Conservation (phyloP, 2,329 filamentous ascomycete genomes). For the Apiospora kogelbergensis region DNA sequence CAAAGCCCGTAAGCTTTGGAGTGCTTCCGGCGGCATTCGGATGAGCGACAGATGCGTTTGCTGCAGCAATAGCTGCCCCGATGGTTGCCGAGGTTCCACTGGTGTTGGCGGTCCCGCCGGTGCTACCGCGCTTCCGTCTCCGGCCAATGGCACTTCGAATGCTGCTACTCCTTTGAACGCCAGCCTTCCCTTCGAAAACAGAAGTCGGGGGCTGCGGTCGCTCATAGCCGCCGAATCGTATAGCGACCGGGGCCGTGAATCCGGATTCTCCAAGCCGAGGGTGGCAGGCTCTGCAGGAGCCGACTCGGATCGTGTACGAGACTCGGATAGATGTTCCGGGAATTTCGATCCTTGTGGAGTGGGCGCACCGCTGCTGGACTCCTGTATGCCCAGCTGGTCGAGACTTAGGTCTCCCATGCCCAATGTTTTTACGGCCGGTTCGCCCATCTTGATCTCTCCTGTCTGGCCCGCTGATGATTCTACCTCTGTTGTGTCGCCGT, state of each 20-base stretch:
- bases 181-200: slow-evolving; percentile 61
- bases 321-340: slow-evolving; percentile 44
- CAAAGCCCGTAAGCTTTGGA: slow-evolving; percentile 88
- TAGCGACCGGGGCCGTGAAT: slow-evolving; percentile 47
- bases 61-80: slow-evolving; percentile 70
- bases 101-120: slow-evolving; percentile 60
- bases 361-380: slow-evolving; percentile 52
- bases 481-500: slow-evolving; percentile 41
- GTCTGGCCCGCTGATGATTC: slow-evolving; percentile 42
- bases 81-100: slow-evolving; percentile 63
- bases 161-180: slow-evolving; percentile 64
- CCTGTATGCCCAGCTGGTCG: slow-evolving; percentile 79
- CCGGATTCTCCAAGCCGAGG: slow-evolving; percentile 36
- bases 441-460: slow-evolving; percentile 44
- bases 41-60: slow-evolving; percentile 67
- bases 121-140: slow-evolving; percentile 80
- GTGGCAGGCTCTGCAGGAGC: slow-evolving; percentile 44
- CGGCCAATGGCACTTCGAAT: slow-evolving; percentile 61
- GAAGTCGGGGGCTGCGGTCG: slow-evolving; percentile 67
- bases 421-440: slow-evolving; percentile 82
- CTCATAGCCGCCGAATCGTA: slow-evolving; percentile 50
- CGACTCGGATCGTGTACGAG: slow-evolving; percentile 55
- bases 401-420: slow-evolving; percentile 87
- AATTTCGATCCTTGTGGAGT: slow-evolving; percentile 59
- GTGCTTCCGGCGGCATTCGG: slow-evolving; percentile 57